Base-by-base conservation (phyloP, 192 early-diverging fungal species). In the Rhizoclosmatium globosum region DNA sequence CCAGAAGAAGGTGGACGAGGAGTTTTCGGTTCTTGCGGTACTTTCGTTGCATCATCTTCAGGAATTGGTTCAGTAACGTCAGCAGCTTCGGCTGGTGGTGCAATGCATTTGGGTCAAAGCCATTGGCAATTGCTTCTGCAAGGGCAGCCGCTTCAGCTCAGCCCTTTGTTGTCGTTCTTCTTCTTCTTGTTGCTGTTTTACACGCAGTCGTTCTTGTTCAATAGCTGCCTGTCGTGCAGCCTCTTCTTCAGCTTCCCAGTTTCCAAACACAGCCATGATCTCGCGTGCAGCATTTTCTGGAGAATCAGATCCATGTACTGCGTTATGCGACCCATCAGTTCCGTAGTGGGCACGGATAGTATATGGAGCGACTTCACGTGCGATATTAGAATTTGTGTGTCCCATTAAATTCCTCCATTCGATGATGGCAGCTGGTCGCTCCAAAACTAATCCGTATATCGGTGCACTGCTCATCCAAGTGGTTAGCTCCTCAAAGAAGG, bases 251-350 rank as follows among this genome's bases (percentile, higher is more conserved):
- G 70, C 39, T 9, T n/a, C 46, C 19, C 17, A 46, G 23, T 71
- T 65, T 15, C 75, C 79, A 78, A 89, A 89, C 2, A 89, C 47
- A 19, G 87, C 31, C 11, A 64, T 44, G 62, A 89, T 89, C 60
- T 90, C 88, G 21, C 88, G 75, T 39, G 74, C 80, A 19, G 89
- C 88, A 44, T 82, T 88, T 13, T 44, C 50, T 17, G 74, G 79
- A 46, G 88, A 88, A 76, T 90, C 89, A 3, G 89, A 90, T 1
- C 89, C 89, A 64, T 90, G 89, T 0, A 90, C 85, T 31, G 87
- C 87, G 62, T 90, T 90, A n/a, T 84, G 57, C 4, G 85, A 76
- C 2, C 82, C 83, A 67, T 87, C 85, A 21, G 85, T 90, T 41
- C 89, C 89, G 73, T 62, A 89, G 44, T 75, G 43, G 6, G 87